phyloP scores from a whole-genome alignment of 2,329 filamentous ascomycete genomes.

The Cordyceps farinosa region DNA sequence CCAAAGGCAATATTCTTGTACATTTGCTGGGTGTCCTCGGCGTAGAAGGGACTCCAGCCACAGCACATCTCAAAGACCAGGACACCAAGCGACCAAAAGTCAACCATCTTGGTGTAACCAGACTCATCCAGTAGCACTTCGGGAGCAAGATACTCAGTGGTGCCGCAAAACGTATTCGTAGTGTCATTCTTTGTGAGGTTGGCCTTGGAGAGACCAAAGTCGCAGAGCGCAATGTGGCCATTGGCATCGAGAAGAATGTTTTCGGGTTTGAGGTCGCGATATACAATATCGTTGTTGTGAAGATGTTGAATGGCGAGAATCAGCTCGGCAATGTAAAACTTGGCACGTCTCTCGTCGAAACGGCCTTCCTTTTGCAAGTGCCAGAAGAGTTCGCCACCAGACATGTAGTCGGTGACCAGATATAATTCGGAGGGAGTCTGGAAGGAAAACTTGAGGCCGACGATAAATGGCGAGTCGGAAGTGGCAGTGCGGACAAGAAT shows the following conservation, averaged over 20 bases:
- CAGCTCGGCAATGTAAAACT: conserved; percentile 98
- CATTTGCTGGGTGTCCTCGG: conserved; percentile 99
- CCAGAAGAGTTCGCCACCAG: conserved; percentile 96
- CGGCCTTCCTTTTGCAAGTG: conserved; percentile 95
- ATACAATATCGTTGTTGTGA: conserved; percentile 96
- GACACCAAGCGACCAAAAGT: conserved; percentile 98
- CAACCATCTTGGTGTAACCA: conserved; percentile 99
- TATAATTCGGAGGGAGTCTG: conserved; percentile 96
- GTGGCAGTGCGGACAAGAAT: conserved; percentile 95
- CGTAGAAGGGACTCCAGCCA: conserved; percentile 98
- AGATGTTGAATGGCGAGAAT: conserved; percentile 93
- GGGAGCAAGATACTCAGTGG: conserved; percentile 93
- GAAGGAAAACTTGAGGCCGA: conserved; percentile 97
- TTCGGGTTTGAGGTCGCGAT: conserved; percentile 94
- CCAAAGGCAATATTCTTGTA: conserved; percentile 99
- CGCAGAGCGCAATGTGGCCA: conserved; percentile 94
- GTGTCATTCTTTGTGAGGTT: conserved; percentile 96
- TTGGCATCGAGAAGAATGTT: conserved; percentile 97
- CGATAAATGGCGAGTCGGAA: conserved; percentile 94
- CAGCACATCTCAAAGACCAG: conserved; percentile 99
- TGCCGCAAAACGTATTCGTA: conserved; percentile 98
- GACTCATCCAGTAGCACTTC: conserved; percentile 94
- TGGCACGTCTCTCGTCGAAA: conserved; percentile 90
- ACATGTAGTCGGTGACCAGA: conserved; percentile 99
- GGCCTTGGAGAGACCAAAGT: conserved; percentile 96